Conservation (phyloP, 352 stramenopile genomes). For the Globisporangium okanoganense region DNA sequence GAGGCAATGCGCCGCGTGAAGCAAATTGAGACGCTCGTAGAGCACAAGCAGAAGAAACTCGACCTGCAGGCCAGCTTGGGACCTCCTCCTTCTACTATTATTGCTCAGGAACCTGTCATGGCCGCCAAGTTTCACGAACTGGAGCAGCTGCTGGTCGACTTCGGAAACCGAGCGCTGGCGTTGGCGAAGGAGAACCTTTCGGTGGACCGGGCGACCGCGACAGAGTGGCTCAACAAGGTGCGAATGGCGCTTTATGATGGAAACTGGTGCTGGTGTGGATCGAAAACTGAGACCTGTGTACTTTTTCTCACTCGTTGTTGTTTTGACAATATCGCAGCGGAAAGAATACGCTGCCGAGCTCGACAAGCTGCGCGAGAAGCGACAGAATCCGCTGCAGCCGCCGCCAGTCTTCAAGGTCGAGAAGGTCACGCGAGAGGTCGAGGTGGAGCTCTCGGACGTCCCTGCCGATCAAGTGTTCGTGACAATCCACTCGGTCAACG, state of each 20-base stretch:
- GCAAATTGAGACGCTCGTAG: constrained; percentile 59
- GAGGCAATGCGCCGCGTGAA: constrained; percentile 66
- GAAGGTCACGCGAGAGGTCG: constrained; percentile 29
- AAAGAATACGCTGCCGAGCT: constrained; percentile 58
- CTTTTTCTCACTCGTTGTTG: background rate
- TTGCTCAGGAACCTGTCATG: constrained; percentile 14
- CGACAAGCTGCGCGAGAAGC: constrained; percentile 45
- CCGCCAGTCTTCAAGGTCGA: constrained; percentile 46
- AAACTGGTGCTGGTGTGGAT: background rate
- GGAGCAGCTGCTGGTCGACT: constrained; percentile 60
- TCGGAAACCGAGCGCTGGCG: constrained; percentile 48
- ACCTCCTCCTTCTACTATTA: background rate
- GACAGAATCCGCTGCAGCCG: constrained; percentile 41
- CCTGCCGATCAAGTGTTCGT: constrained; percentile 52
- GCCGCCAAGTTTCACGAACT: constrained; percentile 48
- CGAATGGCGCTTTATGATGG: background rate
- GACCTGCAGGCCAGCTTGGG: background rate
- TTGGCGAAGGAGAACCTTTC: constrained; percentile 51
- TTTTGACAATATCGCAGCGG: constrained; percentile 22
- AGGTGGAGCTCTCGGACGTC: constrained; percentile 42
- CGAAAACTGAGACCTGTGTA: background rate
- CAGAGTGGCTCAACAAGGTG: constrained; percentile 58
- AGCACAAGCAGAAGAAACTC: constrained; percentile 32
- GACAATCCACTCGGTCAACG: constrained; percentile 41
- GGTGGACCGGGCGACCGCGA: constrained; percentile 42